phyloP scores from a whole-genome alignment of 495 filamentous ascomycete genomes.

The Talaromyces ruber region DNA sequence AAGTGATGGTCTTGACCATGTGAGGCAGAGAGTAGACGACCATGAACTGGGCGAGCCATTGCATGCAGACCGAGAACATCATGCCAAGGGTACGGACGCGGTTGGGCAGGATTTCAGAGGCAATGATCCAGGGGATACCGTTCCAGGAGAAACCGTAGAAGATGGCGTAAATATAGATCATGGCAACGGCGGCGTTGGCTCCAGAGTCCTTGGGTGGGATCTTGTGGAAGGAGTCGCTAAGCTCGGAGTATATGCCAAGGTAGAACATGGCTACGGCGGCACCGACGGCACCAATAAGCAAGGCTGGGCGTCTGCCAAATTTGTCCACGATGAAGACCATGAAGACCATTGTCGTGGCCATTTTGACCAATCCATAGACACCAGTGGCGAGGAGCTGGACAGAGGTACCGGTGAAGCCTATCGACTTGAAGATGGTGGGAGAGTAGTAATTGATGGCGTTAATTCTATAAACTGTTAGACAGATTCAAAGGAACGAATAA shows the following conservation, averaged over 20 bases:
- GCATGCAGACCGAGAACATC: slow-evolving; percentile 32
- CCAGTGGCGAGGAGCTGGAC: slow-evolving; percentile 28
- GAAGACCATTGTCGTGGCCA: slow-evolving; percentile 41
- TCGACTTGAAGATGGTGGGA: slow-evolving; percentile 41
- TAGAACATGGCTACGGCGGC: slow-evolving; percentile 61
- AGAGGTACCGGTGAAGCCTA: slow-evolving; percentile 29
- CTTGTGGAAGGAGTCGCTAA: slow-evolving; percentile 28
- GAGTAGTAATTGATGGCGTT: slow-evolving; percentile 50
- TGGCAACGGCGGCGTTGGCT: slow-evolving; percentile 48
- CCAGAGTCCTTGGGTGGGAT: slow-evolving; percentile 27
- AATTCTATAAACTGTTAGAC: slow-evolving; percentile 16
- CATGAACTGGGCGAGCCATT: slow-evolving; percentile 40
- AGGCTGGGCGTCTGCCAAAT: slow-evolving; percentile 49
- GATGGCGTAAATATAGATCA: slow-evolving; percentile 62
- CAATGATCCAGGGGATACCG: slow-evolving; percentile 48
- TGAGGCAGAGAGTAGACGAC: slow-evolving; percentile 31
- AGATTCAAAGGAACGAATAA: not conserved
- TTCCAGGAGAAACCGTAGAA: slow-evolving; percentile 60
- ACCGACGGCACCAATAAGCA: slow-evolving; percentile 58
- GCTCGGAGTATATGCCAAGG: slow-evolving; percentile 52
- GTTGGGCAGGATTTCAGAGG: slow-evolving; percentile 29
- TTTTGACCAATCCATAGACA: slow-evolving; percentile 32
- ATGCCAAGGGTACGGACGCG: slow-evolving; percentile 43
- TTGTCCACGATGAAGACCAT: slow-evolving; percentile 54
- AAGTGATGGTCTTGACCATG: slow-evolving; percentile 34